Percentiles rank a stretch among this genome's conserved stretches.
These are phyloP conservation scores for Beta lomatogona DNA, from an alignment of 179 eudicot species.

Conservation along the genomic window DNA sequence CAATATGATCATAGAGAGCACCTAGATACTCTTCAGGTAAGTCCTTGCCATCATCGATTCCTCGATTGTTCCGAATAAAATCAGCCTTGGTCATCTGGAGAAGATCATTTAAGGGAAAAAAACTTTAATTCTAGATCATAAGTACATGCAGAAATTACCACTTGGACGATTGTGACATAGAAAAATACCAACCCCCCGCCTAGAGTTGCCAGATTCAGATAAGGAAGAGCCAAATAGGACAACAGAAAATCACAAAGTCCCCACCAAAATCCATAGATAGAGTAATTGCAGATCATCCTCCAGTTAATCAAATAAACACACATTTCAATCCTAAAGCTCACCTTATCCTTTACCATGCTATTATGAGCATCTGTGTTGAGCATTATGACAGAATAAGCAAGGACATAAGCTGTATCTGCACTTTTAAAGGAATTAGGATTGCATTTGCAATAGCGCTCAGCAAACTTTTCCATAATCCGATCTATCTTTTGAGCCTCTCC, in stretches of 20 bases:
- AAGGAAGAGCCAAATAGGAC: not conserved
- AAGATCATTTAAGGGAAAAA: conserved; percentile 2
- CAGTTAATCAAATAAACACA: not conserved
- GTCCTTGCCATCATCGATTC: conserved; percentile 96
- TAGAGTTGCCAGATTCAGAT: not conserved
- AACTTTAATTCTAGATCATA: not conserved
- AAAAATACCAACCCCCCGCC: too few species aligned
- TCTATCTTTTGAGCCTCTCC: conserved; percentile 99
- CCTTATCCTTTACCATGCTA: conserved; percentile 97
- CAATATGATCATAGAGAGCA: conserved; percentile 85
- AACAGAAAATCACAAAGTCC: not conserved
- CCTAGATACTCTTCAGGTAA: conserved; percentile 92
- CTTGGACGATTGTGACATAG: not conserved
- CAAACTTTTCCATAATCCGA: conserved; percentile 97
- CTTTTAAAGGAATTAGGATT: conserved; percentile 86
- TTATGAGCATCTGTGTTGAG: conserved; percentile 99
- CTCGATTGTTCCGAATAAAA: conserved; percentile 95
- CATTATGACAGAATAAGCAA: conserved; percentile 97
- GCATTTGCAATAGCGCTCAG: conserved; percentile 97
- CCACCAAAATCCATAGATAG: not conserved
- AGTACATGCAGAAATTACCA: not conserved
- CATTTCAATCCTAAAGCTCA: conserved; percentile 32
- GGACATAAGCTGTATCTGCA: conserved; percentile 98
- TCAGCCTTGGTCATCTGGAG: conserved; percentile 93
- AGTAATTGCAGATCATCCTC: not conserved